These are phyloP conservation scores for Cladophialophora yegresii DNA, from an alignment of 2,329 filamentous ascomycete species.

Conservation along the genomic window DNA sequence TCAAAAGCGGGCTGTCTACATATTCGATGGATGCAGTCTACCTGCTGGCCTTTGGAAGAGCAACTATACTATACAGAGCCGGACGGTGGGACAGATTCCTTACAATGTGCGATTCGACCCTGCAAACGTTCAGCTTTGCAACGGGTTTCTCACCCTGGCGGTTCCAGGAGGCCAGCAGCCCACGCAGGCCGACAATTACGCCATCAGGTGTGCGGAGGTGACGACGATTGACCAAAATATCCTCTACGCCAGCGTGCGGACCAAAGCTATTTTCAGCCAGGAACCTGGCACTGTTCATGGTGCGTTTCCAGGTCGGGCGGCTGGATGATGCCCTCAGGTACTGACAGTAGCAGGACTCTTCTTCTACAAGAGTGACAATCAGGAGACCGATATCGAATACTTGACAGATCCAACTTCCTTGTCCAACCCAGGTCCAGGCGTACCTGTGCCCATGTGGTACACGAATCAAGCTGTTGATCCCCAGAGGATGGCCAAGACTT, in stretches of 20 bases:
- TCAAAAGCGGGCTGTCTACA: constrained; percentile 28
- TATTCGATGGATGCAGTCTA: constrained; percentile 23
- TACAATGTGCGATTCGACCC: constrained; percentile 30
- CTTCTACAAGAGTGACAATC: constrained; percentile 34
- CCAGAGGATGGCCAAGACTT: constrained; percentile 18
- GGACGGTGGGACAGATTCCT: constrained; percentile 14
- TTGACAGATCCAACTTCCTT: constrained; percentile 33
- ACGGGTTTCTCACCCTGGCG: constrained; percentile 28
- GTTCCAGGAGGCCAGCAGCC: constrained; percentile 32
- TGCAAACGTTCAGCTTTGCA: constrained; percentile 28
- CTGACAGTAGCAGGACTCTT: constrained; percentile 27
- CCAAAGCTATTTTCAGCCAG: constrained; percentile 31
- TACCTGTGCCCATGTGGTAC: constrained; percentile 32
- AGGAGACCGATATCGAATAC: constrained; percentile 36
- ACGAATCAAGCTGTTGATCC: constrained; percentile 31
- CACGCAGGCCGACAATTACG: constrained; percentile 10
- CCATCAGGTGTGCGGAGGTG: constrained; percentile 31
- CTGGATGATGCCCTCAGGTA: background rate
- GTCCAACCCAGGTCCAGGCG: constrained; percentile 26
- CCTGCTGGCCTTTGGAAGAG: constrained; percentile 31
- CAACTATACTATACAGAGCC: constrained; percentile 26
- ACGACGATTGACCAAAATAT: constrained; percentile 30
- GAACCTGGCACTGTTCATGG: constrained; percentile 35
- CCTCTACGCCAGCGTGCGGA: constrained; percentile 35
- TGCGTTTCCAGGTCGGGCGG: constrained; percentile 10